A percentile compares a stretch with the other conserved stretches of the same genome.
Evolutionary conservation across 768 basidiomycete species (phyloP).

Genomic region (Lyophyllum atratum): DNA sequence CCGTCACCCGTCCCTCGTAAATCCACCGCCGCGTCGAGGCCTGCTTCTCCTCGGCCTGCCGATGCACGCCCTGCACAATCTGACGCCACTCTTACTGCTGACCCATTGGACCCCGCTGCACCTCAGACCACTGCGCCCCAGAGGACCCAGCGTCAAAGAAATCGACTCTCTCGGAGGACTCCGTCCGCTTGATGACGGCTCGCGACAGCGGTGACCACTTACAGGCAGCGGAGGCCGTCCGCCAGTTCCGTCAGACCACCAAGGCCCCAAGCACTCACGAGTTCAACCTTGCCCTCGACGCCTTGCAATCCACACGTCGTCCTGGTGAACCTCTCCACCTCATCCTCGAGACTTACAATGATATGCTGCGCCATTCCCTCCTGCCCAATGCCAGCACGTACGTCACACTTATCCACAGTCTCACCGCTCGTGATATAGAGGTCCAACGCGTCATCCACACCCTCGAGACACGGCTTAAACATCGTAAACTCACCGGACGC

Average conservation of each 20-base stretch:
- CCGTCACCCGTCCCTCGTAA: conserved; percentile 19
- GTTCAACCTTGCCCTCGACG: conserved; percentile 66
- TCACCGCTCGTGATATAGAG: conserved; percentile 71
- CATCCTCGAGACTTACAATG: conserved; percentile 70
- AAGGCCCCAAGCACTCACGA: conserved; percentile 43
- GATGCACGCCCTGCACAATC: neutral
- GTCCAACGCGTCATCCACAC: conserved; percentile 46
- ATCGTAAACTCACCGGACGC: conserved; percentile 30
- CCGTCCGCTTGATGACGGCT: conserved; percentile 26
- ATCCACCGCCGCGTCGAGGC: conserved; percentile 12
- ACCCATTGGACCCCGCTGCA: conserved; percentile 19
- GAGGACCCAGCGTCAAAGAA: neutral
- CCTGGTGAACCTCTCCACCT: conserved; percentile 55
- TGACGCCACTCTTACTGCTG: neutral
- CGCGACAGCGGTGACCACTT: conserved; percentile 24
- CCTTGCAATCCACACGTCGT: conserved; percentile 46
- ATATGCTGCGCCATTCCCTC: conserved; percentile 63
- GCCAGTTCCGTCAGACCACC: conserved; percentile 29
- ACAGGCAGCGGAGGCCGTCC: conserved; percentile 36
- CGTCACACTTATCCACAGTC: conserved; percentile 54
- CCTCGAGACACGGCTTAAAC: conserved; percentile 43
- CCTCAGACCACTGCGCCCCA: conserved; percentile 20
- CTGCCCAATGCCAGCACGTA: conserved; percentile 69
- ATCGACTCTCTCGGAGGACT: conserved; percentile 16
- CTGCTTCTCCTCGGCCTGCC: conserved; percentile 1